Conservation (phyloP, 2,329 filamentous ascomycete species). For the Apiospora phragmitis region DNA sequence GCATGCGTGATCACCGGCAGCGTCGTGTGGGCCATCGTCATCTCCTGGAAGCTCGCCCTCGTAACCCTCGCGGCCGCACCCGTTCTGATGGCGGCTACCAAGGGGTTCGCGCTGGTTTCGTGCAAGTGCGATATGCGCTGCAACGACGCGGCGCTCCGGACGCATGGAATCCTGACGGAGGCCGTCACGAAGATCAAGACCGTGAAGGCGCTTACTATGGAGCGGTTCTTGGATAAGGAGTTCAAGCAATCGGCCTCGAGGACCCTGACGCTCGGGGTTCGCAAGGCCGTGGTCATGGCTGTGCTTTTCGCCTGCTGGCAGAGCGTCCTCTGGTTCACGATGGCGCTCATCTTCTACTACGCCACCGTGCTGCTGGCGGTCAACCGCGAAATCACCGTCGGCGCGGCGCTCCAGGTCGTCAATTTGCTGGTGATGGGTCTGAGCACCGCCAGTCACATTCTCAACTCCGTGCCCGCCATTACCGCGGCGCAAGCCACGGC, state of each 20-base stretch:
- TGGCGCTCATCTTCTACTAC: conserved; percentile 83
- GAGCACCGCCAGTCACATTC: conserved; percentile 67
- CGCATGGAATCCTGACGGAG: conserved; percentile 68
- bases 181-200: conserved; percentile 78
- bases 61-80: conserved; percentile 71
- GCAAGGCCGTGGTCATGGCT: conserved; percentile 67
- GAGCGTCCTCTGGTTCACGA: conserved; percentile 68
- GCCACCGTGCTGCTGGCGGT: conserved; percentile 63
- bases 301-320: conserved; percentile 78
- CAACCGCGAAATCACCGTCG: conserved; percentile 47
- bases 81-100: conserved; percentile 65
- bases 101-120: conserved; percentile 64
- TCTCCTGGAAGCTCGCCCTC: conserved; percentile 79
- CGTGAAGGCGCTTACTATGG: conserved; percentile 73
- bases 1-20: conserved; percentile 68
- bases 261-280: conserved; percentile 62
- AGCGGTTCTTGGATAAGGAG: conserved; percentile 68
- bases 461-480: conserved; percentile 79
- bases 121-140: conserved; percentile 71
- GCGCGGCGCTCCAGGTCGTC: conserved; percentile 70
- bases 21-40: conserved; percentile 69
- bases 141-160: conserved; percentile 61
- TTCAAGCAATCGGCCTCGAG: conserved; percentile 52
- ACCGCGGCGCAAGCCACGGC: conserved; percentile 73
- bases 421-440: conserved; percentile 84